Evolutionary conservation across 192 early-diverging fungal genomes (phyloP), one percentile per base, ranked within the genome.

Genomic region (Coemansia sp.): DNA sequence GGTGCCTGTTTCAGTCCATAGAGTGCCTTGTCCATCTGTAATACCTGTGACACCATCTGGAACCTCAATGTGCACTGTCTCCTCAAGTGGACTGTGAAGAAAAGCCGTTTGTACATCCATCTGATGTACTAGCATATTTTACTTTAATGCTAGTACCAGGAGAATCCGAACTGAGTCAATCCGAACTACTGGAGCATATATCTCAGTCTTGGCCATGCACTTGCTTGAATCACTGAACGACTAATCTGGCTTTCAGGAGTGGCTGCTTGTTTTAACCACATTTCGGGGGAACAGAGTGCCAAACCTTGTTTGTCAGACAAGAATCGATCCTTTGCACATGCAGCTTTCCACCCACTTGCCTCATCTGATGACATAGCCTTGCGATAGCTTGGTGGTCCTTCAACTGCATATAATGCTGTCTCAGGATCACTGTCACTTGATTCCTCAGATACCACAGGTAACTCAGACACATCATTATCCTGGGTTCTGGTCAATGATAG

Each of bases 61-160:
- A n/a, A 58, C 37, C 43, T 58, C 41, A 11, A 67, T 32, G 57
- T 67, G 56, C 13, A 67, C 55, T 16, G 45, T 41, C 55, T 58
- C 56, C 45, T 67, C 56, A 21, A 67, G 54, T 8, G 45, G 22
- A 0, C 64, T 41, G 56, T 66, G 18, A n/a, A 66, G n/a, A 43
- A 70, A 70, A 1, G 68, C 68, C 15, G 61, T 70, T 52, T 62
- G 62, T 12, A 70, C 68, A 32, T 70, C 68, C 68, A 70, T 70
- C 8, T 58, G 41, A 39, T 67, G 66, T 12, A 67, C 57, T 18
- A 37, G 41, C 13, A 45, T 45, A 45, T 45, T 45, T 1, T 45
- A 45, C 43, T 45, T 45, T 45, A 45, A 15, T 4, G 13, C 43
- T 15, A 45, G 43, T 5, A 45, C 43, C 8, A 15, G 43, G 43